Evolutionary conservation across 2,329 filamentous ascomycete genomes (phyloP).

Genomic region (Nigrospora oryzae): DNA sequence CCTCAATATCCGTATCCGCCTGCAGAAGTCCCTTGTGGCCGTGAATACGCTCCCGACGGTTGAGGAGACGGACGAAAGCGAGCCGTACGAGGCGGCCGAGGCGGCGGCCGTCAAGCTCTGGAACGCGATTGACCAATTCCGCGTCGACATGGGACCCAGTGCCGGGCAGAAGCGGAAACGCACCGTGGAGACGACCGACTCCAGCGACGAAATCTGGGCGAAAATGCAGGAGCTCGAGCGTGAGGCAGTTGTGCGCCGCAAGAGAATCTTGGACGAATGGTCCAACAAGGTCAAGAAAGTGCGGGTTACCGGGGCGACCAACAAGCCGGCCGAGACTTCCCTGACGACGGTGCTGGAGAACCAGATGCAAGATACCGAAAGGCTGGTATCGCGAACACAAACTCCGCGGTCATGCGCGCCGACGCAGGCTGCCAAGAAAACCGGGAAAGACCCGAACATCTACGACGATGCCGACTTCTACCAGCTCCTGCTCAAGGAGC

Average conservation of each 20-base stretch:
- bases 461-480: conserved; percentile 97
- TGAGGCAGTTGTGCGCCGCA: conserved; percentile 50
- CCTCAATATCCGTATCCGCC: conserved; percentile 80
- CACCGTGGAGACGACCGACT: conserved; percentile 47
- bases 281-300: conserved; percentile 65
- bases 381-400: conserved; percentile 60
- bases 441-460: conserved; percentile 52
- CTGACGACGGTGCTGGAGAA: conserved; percentile 61
- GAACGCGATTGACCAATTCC: conserved; percentile 68
- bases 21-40: conserved; percentile 83
- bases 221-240: conserved; percentile 60
- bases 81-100: conserved; percentile 69
- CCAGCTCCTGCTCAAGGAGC: conserved; percentile 82
- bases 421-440: conserved; percentile 50
- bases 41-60: conserved; percentile 62
- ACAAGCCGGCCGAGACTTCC: conserved; percentile 41
- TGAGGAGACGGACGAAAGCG: conserved; percentile 31
- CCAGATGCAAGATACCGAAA: conserved; percentile 58
- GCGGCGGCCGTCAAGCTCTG: conserved; percentile 78
- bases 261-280: conserved; percentile 80
- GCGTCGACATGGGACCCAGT: conserved; percentile 48
- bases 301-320: conserved; percentile 37
- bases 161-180: conserved; percentile 25
- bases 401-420: conserved; percentile 72
- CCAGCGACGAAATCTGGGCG: conserved; percentile 63